phyloP scores from a whole-genome alignment of 345 rosid genomes.

The Salix udensis region DNA sequence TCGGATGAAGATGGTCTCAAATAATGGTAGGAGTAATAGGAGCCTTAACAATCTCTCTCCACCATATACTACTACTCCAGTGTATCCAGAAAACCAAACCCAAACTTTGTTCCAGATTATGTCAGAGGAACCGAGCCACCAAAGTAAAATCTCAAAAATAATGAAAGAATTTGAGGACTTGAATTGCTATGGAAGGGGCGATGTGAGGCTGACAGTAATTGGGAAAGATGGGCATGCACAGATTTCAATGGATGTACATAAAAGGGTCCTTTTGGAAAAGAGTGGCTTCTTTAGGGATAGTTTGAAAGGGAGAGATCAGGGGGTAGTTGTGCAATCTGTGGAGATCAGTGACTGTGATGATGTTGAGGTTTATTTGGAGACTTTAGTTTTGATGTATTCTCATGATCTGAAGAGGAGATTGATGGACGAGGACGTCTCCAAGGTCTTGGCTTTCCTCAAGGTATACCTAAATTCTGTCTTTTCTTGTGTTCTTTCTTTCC shows the following conservation, averaged over 20 bases:
- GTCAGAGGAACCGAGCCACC: slow-evolving; percentile 62
- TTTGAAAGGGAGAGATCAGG: slow-evolving; percentile 53
- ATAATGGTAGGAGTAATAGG: slow-evolving; percentile 32
- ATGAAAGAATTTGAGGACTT: slow-evolving; percentile 54
- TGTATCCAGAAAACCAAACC: slow-evolving; percentile 20
- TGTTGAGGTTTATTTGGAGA: slow-evolving; percentile 83
- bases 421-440: slow-evolving; percentile 66
- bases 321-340: slow-evolving; percentile 51
- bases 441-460: slow-evolving; percentile 82
- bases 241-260: slow-evolving; percentile 75
- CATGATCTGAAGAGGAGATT: slow-evolving; percentile 70
- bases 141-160: slow-evolving; percentile 49
- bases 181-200: slow-evolving; percentile 37
- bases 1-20: slow-evolving; percentile 17
- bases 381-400: slow-evolving; percentile 77
- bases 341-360: slow-evolving; percentile 96
- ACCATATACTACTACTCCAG: slow-evolving; percentile 18
- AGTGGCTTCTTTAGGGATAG: slow-evolving; percentile 78
- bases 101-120: slow-evolving; percentile 89
- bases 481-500: neutral
- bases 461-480: slow-evolving; percentile 24
- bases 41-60: slow-evolving; percentile 8
- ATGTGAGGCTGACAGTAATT: slow-evolving; percentile 74
- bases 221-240: slow-evolving; percentile 59
- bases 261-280: slow-evolving; percentile 58